phyloP scores from a whole-genome alignment of 1,284 basidiomycete species.

The Stereum hirsutum region DNA sequence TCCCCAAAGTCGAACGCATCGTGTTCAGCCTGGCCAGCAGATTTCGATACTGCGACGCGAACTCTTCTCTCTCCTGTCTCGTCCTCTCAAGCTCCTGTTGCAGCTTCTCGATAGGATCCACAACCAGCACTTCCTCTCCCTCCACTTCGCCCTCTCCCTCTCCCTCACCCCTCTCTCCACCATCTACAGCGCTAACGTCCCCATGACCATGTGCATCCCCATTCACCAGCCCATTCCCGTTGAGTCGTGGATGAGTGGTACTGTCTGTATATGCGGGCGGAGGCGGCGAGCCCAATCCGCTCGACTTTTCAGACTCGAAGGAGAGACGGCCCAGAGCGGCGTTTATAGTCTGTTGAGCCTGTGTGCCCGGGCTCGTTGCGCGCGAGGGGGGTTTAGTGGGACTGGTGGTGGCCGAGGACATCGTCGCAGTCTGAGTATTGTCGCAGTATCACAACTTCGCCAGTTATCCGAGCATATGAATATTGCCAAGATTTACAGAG shows the following conservation, averaged over 20 bases:
- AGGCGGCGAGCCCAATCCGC: slow-evolving; percentile 15
- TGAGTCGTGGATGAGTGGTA: slow-evolving; percentile 14
- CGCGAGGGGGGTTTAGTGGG: slow-evolving; percentile 3
- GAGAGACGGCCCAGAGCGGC: slow-evolving; percentile 11
- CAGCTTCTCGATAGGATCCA: slow-evolving; percentile 43
- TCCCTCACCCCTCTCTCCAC: too few species aligned
- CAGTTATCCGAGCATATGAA: too few species aligned
- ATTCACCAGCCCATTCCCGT: slow-evolving; percentile 14
- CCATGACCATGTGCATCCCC: slow-evolving; percentile 16
- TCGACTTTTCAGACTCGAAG: slow-evolving; percentile 21
- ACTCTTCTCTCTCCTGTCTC: slow-evolving; percentile 76
- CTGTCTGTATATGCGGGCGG: slow-evolving; percentile 18
- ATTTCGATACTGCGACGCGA: slow-evolving; percentile 80
- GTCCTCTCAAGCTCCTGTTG: slow-evolving; percentile 51
- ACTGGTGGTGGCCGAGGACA: too few species aligned
- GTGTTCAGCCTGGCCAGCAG: slow-evolving; percentile 84
- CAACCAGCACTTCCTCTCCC: too few species aligned
- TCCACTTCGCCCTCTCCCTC: too few species aligned
- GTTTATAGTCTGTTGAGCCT: too few species aligned
- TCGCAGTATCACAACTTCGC: too few species aligned
- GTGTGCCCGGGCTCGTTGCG: slow-evolving; percentile 3
- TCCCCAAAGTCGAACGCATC: slow-evolving; percentile 91
- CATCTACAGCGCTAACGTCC: too few species aligned
- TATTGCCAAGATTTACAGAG: too few species aligned
- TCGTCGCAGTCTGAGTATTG: too few species aligned